Percentiles rank a stretch among this genome's conserved stretches.
Evolutionary conservation across 768 basidiomycete species (phyloP).

Genomic region (Suillus luteus): DNA sequence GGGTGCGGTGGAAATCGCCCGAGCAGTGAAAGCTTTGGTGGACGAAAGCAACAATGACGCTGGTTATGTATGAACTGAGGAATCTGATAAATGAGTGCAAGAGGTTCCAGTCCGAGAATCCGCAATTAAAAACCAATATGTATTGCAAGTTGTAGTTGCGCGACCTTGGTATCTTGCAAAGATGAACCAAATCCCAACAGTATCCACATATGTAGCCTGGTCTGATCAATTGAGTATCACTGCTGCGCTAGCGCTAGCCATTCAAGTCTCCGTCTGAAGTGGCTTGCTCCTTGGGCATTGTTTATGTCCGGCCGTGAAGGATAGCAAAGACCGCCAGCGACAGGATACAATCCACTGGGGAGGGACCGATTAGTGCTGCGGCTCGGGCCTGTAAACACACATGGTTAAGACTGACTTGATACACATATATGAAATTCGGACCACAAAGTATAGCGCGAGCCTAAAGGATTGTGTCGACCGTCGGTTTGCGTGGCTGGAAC

Average conservation of each 20-base stretch:
- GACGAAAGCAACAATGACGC: conserved; percentile 50
- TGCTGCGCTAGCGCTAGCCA: neutral
- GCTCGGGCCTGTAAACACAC: neutral
- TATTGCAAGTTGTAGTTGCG: neutral
- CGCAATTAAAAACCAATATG: neutral
- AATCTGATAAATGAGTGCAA: neutral
- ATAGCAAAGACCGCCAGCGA: neutral
- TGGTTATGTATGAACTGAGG: conserved; percentile 27
- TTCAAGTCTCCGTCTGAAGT: neutral
- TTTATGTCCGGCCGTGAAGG: neutral
- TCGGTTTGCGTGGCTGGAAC: neutral
- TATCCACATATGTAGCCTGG: neutral
- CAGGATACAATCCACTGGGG: neutral
- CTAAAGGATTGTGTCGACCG: too few relatives aligned
- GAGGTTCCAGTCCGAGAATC: neutral
- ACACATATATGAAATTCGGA: too few relatives aligned
- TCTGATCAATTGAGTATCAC: neutral
- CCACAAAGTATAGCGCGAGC: too few relatives aligned
- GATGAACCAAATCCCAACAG: neutral
- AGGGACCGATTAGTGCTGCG: neutral
- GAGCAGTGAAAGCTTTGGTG: conserved; percentile 54
- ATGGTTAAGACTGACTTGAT: too few relatives aligned
- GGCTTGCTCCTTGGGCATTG: neutral
- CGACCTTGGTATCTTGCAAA: neutral
- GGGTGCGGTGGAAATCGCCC: conserved; percentile 56